Base-by-base conservation (phyloP, 208 protist genomes). In the Phytomonas serpens region DNA sequence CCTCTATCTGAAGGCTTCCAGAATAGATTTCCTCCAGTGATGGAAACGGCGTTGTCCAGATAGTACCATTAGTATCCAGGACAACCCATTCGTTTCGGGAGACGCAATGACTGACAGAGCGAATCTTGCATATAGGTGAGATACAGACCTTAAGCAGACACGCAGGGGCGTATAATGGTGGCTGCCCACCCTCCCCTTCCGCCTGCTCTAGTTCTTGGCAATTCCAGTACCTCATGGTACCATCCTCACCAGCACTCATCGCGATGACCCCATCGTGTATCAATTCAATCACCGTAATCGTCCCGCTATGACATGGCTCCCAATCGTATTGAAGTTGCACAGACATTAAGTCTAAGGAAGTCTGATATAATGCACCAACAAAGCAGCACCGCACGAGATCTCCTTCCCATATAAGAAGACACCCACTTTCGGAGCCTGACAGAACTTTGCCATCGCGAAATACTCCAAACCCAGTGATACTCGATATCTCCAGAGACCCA, bases 341-440 rank as follows among this genome's bases (percentile, higher is more conserved):
- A 19, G 36, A 38, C 67, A 38, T 67, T 34, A 61, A 37, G 23
- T 70, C 51, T 61, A 34, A 33, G 11, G 67, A 36, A 32, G 38
- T 69, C 37, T 70, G 47, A 27, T 57, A 57, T 57, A 57, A 57
- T 57, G 47, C 52, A 65, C 76, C 80, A 29, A 81, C 87, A 66
- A 99, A 96, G 68, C 96, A 92, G 72, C 88, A 97, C 68, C 98
- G 92, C 71, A 99, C 95, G 13, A 99, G 84, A 66, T 97, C 93
- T 40, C 92, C 98, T 63, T 99, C 97, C 98, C 98, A 99, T 63
- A 99, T 72, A 19, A 99, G 78, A 31, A 99, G 77, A 67, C 86
- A 89, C 9, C 98, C 98, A 65, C 62, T 74, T 76, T 99, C 97
- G 9, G 95, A 93, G 31, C 98, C 98, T 10, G 87, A 97, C 9